A percentile compares a stretch with the other conserved stretches of the same genome.
Evolutionary conservation across 345 rosid species (phyloP).

Genomic region (Eutrema heterophyllum): DNA sequence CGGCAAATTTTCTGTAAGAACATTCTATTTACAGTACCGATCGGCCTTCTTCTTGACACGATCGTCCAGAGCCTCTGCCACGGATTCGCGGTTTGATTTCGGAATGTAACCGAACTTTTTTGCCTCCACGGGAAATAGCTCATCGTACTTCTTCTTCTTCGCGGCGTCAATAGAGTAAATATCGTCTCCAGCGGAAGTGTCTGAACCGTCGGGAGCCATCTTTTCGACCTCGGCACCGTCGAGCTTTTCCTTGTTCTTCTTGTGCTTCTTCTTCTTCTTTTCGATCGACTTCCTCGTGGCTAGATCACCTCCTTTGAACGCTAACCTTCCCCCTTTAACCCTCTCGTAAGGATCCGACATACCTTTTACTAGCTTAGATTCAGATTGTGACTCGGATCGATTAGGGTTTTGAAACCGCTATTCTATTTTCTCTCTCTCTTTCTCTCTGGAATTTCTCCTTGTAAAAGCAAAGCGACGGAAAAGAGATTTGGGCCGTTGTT

Average conservation of each 20-base stretch:
- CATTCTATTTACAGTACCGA: slow-evolving; percentile 76
- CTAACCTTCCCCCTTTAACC: slow-evolving; percentile 62
- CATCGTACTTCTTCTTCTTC: slow-evolving; percentile 72
- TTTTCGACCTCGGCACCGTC: background rate
- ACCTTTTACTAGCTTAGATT: slow-evolving; percentile 1
- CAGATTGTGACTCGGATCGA: background rate
- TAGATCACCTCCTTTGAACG: slow-evolving; percentile 71
- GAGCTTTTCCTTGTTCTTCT: slow-evolving; percentile 38
- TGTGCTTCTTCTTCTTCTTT: slow-evolving; percentile 58
- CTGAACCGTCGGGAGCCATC: slow-evolving; percentile 22
- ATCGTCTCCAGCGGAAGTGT: slow-evolving; percentile 27
- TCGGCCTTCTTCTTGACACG: slow-evolving; percentile 96
- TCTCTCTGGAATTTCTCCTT: background rate
- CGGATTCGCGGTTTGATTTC: slow-evolving; percentile 43
- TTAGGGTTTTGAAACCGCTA: slow-evolving; percentile 15
- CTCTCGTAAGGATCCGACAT: slow-evolving; percentile 78
- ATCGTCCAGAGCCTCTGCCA: slow-evolving; percentile 86
- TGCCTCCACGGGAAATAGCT: slow-evolving; percentile 84
- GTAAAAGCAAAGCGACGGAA: no score
- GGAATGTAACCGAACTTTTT: slow-evolving; percentile 73
- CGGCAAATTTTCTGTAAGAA: background rate
- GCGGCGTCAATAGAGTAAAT: slow-evolving; percentile 85
- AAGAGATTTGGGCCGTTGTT: background rate
- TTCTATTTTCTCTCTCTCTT: background rate
- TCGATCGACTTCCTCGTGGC: slow-evolving; percentile 64